Base-by-base conservation (phyloP, 2,329 filamentous ascomycete genomes). In the Diaporthe humulicola region DNA sequence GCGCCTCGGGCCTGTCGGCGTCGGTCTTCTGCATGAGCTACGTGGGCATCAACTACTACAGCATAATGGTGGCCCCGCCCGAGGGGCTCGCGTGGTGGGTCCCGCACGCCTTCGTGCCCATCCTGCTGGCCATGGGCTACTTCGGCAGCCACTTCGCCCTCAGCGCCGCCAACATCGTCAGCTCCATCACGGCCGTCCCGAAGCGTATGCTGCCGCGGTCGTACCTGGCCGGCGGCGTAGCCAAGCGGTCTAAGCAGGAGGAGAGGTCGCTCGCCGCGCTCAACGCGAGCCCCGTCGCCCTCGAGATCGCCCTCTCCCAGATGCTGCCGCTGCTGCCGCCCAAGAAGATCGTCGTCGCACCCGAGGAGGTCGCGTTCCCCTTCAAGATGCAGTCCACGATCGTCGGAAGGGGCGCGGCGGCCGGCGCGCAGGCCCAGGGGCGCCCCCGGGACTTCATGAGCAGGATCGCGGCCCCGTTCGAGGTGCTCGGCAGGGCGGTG, bases 131-230 rank as follows among this genome's bases (percentile, higher is more conserved):
- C 73, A 91, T 93, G 85, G 89, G 86, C 71, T 85, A 84, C 52
- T 87, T 93, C 81, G 93, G 91, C 75, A 88, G 88, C 60, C 89
- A 89, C 76, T 89, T 93, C 77, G 81, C 93, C 57, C 80, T 89
- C 73, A 88, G 90, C 79, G 90, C 92, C 9, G 82, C 86, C 36
- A 87, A 88, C 70, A 86, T 94, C 66, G 87, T 95, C 77, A 87
- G 86, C 71, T 83, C 82, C 54, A 90, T 94, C 79, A 88, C 87
- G 40, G 86, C 91, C 19, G 82, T 93, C 22, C 89, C 88, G 2
- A 78, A 82, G 12, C 61, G 78, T 9, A 10, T 57, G 30, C 36
- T 75, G 58, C 75, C 75, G 10, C 30, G 40, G 17, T 69, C 74
- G 5, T 71, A 69, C 66, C 42, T 75, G 66, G 38, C 58, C 25